Conservation (phyloP, 176 grass and related monocot species). For the Zizania latifolia region DNA sequence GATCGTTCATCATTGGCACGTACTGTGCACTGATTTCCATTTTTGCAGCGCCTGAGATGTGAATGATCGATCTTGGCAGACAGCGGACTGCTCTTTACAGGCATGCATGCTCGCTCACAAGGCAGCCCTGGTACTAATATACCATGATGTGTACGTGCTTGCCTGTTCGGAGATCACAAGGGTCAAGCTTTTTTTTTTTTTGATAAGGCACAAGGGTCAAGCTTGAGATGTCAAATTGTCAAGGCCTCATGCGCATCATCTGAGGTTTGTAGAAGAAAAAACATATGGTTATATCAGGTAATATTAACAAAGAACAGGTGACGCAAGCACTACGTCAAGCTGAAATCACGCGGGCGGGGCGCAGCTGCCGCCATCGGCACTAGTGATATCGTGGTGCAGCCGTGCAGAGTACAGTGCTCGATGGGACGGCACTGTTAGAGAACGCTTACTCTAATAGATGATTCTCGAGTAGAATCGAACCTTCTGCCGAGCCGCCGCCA, state of each 20-base stretch:
- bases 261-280: not conserved
- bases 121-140: not conserved
- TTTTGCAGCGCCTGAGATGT: constrained; percentile 7
- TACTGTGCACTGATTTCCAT: not conserved
- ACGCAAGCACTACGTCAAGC: constrained; percentile 9
- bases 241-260: not conserved
- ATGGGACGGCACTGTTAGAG: too few species aligned
- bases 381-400: too few species aligned
- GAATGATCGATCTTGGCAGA: too few species aligned
- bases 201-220: too few species aligned
- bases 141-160: not conserved
- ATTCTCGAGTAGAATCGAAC: too few species aligned
- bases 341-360: constrained; percentile 11
- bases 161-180: not conserved
- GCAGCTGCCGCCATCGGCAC: not conserved
- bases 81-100: too few species aligned
- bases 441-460: too few species aligned
- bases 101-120: not conserved
- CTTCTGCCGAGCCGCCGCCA: too few species aligned
- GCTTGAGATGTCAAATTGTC: not conserved
- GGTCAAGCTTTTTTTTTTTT: too few species aligned
- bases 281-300: not conserved
- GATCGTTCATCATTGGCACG: not conserved
- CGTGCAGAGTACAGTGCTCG: too few species aligned
- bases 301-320: not conserved